A percentile compares a stretch with the other conserved stretches of the same genome.
These are phyloP conservation scores for Saksenaea oblongispora DNA, from an alignment of 371 early-diverging fungal species.

Conservation along the genomic window DNA sequence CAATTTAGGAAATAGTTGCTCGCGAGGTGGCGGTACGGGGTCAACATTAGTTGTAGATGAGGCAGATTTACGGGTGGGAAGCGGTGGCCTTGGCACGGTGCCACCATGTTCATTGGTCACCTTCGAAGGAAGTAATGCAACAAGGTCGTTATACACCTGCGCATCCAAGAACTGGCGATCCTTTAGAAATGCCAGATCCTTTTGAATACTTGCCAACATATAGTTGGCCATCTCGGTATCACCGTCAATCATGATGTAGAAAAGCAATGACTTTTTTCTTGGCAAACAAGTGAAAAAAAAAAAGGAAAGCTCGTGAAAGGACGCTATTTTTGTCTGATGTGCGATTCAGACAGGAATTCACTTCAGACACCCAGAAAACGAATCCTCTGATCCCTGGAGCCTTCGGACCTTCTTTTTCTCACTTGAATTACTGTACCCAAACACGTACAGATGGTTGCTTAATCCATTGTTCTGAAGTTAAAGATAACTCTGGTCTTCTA, in stretches of 20 bases:
- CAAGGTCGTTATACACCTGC: slow-evolving; percentile 38
- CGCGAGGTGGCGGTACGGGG: slow-evolving; percentile 23
- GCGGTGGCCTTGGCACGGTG: slow-evolving; percentile 28
- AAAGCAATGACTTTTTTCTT: background rate
- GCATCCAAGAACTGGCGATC: slow-evolving; percentile 36
- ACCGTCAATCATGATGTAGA: slow-evolving; percentile 16
- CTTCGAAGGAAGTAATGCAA: slow-evolving; percentile 33
- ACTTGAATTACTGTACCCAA: too few species aligned
- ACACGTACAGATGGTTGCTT: too few species aligned
- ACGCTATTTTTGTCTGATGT: background rate
- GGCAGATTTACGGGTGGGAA: slow-evolving; percentile 45
- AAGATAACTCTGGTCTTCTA: too few species aligned
- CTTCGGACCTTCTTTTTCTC: too few species aligned
- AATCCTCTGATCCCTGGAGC: too few species aligned
- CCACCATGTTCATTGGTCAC: slow-evolving; percentile 1
- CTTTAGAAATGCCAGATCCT: slow-evolving; percentile 42
- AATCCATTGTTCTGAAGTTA: too few species aligned
- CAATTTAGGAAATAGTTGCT: slow-evolving; percentile 28
- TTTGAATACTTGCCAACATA: slow-evolving; percentile 44
- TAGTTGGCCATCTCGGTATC: slow-evolving; percentile 35
- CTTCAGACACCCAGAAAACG: too few species aligned
- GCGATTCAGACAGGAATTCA: background rate
- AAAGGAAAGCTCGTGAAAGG: background rate
- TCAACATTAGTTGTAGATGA: slow-evolving; percentile 5
- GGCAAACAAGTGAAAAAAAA: background rate